Base-by-base conservation (phyloP, 1,284 basidiomycete species). In the Flammula alnicola region DNA sequence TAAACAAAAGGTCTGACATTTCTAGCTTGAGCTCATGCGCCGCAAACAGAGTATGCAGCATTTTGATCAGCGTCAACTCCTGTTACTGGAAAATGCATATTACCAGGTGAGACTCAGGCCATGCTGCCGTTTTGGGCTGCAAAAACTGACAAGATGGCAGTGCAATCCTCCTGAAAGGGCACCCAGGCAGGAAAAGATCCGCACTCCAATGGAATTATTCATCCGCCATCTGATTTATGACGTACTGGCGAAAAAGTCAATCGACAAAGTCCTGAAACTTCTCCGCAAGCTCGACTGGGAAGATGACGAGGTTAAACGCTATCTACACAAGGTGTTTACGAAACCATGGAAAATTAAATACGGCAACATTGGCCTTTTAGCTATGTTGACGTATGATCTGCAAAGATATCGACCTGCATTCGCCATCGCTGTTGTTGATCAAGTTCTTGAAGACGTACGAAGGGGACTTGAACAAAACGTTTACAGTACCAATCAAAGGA, bases 321-420 rank as follows among this genome's bases (percentile, higher is more conserved):
- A 76, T 4, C 70, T 88, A 17, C 79, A 90, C 69, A 90, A 91
- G 61, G 83, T 90, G 20, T 98, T 99, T 71, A 94, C 91, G 4
- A 96, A 96, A 61, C 88, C 95, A 1, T 98, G 96, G 95, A 96
- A 97, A 65, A 81, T 98, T 71, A 96, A 94, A 63, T 98, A 88
- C 65, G 80, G 88, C 52, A 95, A 92, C 65, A 84, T 99, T 56
- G 84, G 88, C 49, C 77, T 98, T n/a, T 78, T 98, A 29, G 95
- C 97, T 2, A 95, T 96, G 78, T 74, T 99, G 47, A 86, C 95
- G 2, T 94, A 94, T 63, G 96, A 98, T 64, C 76, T 99, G 41
- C 92, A 95, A 64, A 80, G 93, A 14, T 97, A 95, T 67, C 94
- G 95, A 62, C 86, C 93, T 7, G 86, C 88, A 4, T 99, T 99